phyloP scores from a whole-genome alignment of 768 basidiomycete genomes.

The Pulveroboletus sp. region DNA sequence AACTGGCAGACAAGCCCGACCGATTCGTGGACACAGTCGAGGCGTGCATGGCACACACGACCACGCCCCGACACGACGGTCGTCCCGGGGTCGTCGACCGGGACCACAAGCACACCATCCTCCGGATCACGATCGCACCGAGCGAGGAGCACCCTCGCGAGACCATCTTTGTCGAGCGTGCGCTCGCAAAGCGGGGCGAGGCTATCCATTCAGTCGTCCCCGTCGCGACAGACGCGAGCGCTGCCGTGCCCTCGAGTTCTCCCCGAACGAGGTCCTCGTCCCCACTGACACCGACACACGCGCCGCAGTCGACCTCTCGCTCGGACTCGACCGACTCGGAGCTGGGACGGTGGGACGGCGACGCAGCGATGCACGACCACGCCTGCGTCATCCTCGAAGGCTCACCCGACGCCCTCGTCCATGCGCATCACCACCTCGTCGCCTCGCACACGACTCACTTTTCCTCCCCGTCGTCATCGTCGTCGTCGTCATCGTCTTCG shows the following conservation, averaged over 20 bases:
- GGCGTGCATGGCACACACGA: conserved; percentile 7
- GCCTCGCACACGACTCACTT: conserved; percentile 1
- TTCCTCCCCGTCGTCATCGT: no score
- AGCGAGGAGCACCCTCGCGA: conserved; percentile 1
- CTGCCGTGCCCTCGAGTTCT: no score
- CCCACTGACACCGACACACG: no score
- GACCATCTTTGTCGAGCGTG: conserved; percentile 10
- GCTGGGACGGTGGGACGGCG: no score
- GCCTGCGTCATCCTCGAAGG: conserved; percentile 11
- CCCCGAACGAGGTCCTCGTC: no score
- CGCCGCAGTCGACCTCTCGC: no score
- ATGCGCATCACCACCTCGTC: conserved; percentile 3
- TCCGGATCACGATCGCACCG: conserved; percentile 7
- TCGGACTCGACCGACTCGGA: no score
- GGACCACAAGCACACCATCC: conserved; percentile 6
- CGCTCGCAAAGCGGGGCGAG: not conserved
- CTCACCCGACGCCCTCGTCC: conserved; percentile 1
- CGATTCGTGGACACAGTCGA: conserved; percentile 10
- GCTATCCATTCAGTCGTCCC: conserved; percentile 8
- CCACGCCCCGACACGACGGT: not conserved
- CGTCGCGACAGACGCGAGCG: not conserved
- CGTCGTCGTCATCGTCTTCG: no score
- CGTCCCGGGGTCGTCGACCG: not conserved
- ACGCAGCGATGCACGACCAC: conserved; percentile 10
- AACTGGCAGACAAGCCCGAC: conserved; percentile 1